phyloP scores from a whole-genome alignment of 2,329 filamentous ascomycete genomes.

The Diaporthe citrichinensis region DNA sequence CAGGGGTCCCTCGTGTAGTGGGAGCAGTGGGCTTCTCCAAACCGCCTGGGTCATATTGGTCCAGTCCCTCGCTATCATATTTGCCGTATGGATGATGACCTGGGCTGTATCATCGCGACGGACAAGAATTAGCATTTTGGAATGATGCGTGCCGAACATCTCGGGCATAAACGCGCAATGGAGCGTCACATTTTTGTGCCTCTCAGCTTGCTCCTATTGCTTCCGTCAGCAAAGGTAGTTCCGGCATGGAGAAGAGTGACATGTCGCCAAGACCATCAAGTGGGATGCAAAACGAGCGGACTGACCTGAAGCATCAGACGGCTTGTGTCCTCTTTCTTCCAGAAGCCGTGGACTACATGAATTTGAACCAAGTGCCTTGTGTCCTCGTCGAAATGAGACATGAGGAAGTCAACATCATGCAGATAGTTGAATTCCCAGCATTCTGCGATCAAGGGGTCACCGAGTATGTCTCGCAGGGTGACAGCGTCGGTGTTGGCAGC shows the following conservation, averaged over 20 bases:
- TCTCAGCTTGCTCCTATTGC: conserved; percentile 70
- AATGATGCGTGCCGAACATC: conserved; percentile 87
- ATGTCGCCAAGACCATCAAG: neutral
- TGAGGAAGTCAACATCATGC: conserved; percentile 71
- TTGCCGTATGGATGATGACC: conserved; percentile 89
- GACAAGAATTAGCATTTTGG: conserved; percentile 90
- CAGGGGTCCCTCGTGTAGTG: conserved; percentile 54
- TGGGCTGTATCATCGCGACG: conserved; percentile 83
- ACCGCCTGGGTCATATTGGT: conserved; percentile 87
- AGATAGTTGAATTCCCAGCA: conserved; percentile 81
- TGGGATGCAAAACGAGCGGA: neutral
- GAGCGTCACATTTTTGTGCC: conserved; percentile 77
- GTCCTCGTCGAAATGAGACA: conserved; percentile 67
- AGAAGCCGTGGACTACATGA: conserved; percentile 73
- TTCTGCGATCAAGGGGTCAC: conserved; percentile 80
- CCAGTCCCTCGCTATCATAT: conserved; percentile 93
- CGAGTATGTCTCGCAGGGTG: conserved; percentile 76
- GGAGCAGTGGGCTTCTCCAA: conserved; percentile 82
- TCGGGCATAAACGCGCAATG: conserved; percentile 85
- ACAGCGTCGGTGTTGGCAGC: conserved; percentile 76
- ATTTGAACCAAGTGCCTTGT: conserved; percentile 64
- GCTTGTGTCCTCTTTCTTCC: conserved; percentile 76
- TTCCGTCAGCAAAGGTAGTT: conserved; percentile 36
- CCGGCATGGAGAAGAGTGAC: neutral
- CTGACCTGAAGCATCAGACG: conserved; percentile 70